These are phyloP conservation scores for Didymella pinodella DNA, from an alignment of 2,329 filamentous ascomycete genomes.

Conservation along the genomic window DNA sequence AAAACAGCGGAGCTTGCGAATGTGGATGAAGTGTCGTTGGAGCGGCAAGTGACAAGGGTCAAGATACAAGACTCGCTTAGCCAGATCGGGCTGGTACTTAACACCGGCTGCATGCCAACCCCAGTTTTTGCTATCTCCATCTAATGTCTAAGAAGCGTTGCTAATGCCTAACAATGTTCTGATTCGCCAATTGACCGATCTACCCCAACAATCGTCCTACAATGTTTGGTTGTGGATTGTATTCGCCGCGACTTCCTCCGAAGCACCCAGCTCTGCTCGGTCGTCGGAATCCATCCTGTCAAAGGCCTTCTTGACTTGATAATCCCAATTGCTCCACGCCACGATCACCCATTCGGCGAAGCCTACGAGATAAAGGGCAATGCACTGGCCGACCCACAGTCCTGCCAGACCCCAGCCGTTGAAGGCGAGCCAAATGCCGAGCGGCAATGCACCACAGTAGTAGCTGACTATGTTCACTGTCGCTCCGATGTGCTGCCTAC, in stretches of 20 bases:
- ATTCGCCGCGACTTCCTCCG: slow-evolving; percentile 31
- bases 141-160: slow-evolving; percentile 36
- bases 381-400: slow-evolving; percentile 84
- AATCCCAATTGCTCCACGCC: slow-evolving; percentile 77
- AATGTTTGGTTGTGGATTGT: slow-evolving; percentile 22
- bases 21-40: slow-evolving; percentile 31
- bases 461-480: slow-evolving; percentile 83
- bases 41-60: slow-evolving; percentile 25
- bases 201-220: slow-evolving; percentile 19
- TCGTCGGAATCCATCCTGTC: slow-evolving; percentile 69
- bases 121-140: slow-evolving; percentile 32
- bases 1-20: slow-evolving; percentile 25
- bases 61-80: slow-evolving; percentile 35
- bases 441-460: slow-evolving; percentile 80
- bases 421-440: slow-evolving; percentile 86
- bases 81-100: slow-evolving; percentile 31
- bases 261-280: slow-evolving; percentile 51
- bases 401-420: slow-evolving; percentile 83
- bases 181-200: slow-evolving; percentile 8
- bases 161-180: slow-evolving; percentile 23
- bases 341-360: slow-evolving; percentile 81
- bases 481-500: slow-evolving; percentile 83
- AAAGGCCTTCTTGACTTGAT: slow-evolving; percentile 75
- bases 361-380: slow-evolving; percentile 76
- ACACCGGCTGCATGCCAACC: slow-evolving; percentile 32